Conservation (phyloP, 768 basidiomycete species). For the Mycena vulgaris region DNA sequence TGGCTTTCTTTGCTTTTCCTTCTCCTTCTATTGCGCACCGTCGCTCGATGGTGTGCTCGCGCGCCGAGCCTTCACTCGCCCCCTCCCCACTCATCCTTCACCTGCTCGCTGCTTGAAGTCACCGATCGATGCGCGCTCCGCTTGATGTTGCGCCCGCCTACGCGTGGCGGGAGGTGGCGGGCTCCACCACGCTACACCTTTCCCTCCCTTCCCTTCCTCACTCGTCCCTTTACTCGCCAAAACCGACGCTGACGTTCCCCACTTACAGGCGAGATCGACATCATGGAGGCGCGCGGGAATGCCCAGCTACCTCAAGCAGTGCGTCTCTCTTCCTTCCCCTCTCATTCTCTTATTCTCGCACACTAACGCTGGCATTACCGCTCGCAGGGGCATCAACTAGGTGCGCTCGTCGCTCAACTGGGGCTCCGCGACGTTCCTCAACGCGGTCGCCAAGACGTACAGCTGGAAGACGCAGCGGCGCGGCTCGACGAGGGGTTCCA, state of each 20-base stretch:
- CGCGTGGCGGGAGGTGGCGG: too few species aligned
- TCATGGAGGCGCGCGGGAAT: background rate
- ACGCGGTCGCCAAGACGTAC: background rate
- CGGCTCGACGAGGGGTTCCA: background rate
- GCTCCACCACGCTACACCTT: too few species aligned
- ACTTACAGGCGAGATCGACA: background rate
- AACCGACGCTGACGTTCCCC: background rate
- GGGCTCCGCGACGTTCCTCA: background rate
- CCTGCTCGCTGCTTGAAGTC: too few species aligned
- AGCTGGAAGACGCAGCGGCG: conserved; percentile 45
- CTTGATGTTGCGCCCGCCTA: background rate
- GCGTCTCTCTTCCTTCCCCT: background rate
- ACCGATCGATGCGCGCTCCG: too few species aligned
- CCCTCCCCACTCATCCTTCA: too few species aligned
- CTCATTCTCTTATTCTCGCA: background rate
- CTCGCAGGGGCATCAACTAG: conserved; percentile 64
- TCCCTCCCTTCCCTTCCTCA: too few species aligned
- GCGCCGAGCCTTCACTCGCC: too few species aligned
- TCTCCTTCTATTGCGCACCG: too few species aligned
- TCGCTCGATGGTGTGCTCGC: too few species aligned
- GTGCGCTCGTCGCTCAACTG: background rate
- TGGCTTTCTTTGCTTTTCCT: background rate
- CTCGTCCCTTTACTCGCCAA: too few species aligned
- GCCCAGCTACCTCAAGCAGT: background rate
- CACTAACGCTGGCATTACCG: background rate